phyloP scores from a whole-genome alignment of 2,329 filamentous ascomycete species.

The Colletotrichum brevisporum region DNA sequence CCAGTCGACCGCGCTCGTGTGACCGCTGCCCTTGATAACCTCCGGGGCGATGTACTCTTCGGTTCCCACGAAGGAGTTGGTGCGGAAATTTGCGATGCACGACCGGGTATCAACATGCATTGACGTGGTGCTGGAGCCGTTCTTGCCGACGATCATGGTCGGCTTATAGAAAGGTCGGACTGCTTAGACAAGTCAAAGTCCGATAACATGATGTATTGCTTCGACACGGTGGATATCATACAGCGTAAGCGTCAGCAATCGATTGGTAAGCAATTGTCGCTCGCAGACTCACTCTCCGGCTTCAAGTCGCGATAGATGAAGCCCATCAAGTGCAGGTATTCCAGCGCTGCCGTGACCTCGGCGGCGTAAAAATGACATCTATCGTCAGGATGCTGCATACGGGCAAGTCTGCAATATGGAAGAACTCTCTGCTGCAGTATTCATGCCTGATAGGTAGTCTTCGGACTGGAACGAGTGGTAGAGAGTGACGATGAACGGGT shows the following conservation, averaged over 20 bases:
- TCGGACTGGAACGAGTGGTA: constrained; percentile 99
- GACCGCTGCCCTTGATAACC: constrained; percentile 98
- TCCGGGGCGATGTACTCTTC: constrained; percentile 99
- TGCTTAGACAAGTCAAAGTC: constrained; percentile 99
- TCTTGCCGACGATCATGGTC: constrained; percentile 96
- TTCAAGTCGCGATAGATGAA: constrained; percentile 99
- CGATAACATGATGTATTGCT: constrained; percentile 99
- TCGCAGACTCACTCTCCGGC: constrained; percentile 84
- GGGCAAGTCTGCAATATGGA: constrained; percentile 95
- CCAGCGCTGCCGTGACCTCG: constrained; percentile 94
- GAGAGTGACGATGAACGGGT: constrained; percentile 97
- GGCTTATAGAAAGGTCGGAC: constrained; percentile 96
- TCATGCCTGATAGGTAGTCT: constrained; percentile 99
- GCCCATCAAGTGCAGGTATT: constrained; percentile 98
- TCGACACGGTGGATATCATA: too few relatives aligned
- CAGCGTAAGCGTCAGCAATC: constrained; percentile 36
- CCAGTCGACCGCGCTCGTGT: constrained; percentile 99
- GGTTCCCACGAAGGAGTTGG: constrained; percentile 98
- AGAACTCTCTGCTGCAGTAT: constrained; percentile 99
- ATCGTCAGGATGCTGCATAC: too few relatives aligned
- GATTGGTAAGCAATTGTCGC: constrained; percentile 28
- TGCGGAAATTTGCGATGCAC: constrained; percentile 97
- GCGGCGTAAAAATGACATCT: constrained; percentile 99
- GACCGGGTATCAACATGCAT: constrained; percentile 99
- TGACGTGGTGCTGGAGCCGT: constrained; percentile 86